Conservation (phyloP, 1,284 basidiomycete genomes). For the Leccinum variabile region DNA sequence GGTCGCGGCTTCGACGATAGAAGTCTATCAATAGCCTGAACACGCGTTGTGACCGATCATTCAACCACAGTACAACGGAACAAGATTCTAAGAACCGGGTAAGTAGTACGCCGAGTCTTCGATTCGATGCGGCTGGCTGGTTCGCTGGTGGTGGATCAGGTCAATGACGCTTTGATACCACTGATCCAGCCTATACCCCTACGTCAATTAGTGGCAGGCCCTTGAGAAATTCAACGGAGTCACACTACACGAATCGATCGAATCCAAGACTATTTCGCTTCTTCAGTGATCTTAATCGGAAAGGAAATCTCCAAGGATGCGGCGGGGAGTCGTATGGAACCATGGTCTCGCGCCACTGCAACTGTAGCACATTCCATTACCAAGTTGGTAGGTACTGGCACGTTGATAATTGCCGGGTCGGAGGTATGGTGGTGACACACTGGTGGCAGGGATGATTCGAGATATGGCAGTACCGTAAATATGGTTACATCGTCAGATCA, state of each 20-base stretch:
- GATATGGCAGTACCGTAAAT: constrained; percentile 3
- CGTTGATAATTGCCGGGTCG: neutral
- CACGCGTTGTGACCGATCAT: neutral
- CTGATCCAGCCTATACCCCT: neutral
- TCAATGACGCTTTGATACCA: neutral
- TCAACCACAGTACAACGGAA: neutral
- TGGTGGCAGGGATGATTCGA: constrained; percentile 2
- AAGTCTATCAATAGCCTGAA: neutral
- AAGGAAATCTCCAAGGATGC: neutral
- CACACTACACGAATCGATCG: neutral
- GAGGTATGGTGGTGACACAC: neutral
- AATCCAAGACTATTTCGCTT: neutral
- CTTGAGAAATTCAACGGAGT: neutral
- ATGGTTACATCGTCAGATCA: constrained; percentile 5
- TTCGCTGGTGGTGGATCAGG: neutral
- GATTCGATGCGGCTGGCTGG: neutral
- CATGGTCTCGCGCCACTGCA: neutral
- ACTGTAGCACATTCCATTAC: neutral
- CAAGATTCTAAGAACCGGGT: neutral
- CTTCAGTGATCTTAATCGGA: neutral
- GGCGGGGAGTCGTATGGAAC: neutral
- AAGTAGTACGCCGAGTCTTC: neutral
- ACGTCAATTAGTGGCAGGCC: neutral
- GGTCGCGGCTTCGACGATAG: neutral
- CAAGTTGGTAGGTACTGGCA: neutral